These are phyloP conservation scores for Bremia lactucae DNA, from an alignment of 352 stramenopile genomes.

Conservation along the genomic window DNA sequence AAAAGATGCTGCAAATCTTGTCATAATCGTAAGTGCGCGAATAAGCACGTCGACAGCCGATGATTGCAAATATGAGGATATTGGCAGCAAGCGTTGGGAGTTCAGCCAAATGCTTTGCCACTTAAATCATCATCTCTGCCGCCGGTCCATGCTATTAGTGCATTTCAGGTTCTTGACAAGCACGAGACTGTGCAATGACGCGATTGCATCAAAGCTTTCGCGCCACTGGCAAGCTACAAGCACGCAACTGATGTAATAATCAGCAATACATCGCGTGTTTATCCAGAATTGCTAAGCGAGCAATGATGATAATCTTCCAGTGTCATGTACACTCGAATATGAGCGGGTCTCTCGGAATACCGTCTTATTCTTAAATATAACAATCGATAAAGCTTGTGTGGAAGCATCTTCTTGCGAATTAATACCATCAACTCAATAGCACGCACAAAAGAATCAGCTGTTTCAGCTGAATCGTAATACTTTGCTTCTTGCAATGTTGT, in stretches of 20 bases:
- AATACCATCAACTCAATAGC: slow-evolving; percentile 91
- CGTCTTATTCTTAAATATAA: slow-evolving; percentile 91
- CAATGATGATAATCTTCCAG: slow-evolving; percentile 94
- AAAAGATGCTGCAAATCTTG: slow-evolving; percentile 83
- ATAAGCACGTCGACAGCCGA: slow-evolving; percentile 88
- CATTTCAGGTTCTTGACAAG: slow-evolving; percentile 90
- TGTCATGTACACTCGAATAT: slow-evolving; percentile 91
- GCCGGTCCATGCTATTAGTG: slow-evolving; percentile 77
- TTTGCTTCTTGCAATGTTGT: slow-evolving; percentile 83
- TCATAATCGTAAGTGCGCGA: slow-evolving; percentile 87
- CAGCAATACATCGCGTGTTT: slow-evolving; percentile 87
- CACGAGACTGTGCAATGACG: slow-evolving; percentile 90
- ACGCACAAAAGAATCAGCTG: slow-evolving; percentile 71
- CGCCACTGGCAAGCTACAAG: slow-evolving; percentile 81
- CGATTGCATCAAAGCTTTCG: slow-evolving; percentile 81
- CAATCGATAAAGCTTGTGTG: slow-evolving; percentile 92
- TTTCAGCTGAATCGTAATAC: slow-evolving; percentile 82
- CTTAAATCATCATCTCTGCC: slow-evolving; percentile 83
- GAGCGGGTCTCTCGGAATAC: slow-evolving; percentile 89
- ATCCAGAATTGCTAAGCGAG: slow-evolving; percentile 88
- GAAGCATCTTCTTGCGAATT: slow-evolving; percentile 89
- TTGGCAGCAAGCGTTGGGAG: slow-evolving; percentile 86
- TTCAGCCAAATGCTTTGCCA: slow-evolving; percentile 87
- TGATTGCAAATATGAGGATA: slow-evolving; percentile 89
- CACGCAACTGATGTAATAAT: slow-evolving; percentile 78